phyloP scores from a whole-genome alignment of 495 filamentous ascomycete species.

The Aspergillus taichungensis region DNA sequence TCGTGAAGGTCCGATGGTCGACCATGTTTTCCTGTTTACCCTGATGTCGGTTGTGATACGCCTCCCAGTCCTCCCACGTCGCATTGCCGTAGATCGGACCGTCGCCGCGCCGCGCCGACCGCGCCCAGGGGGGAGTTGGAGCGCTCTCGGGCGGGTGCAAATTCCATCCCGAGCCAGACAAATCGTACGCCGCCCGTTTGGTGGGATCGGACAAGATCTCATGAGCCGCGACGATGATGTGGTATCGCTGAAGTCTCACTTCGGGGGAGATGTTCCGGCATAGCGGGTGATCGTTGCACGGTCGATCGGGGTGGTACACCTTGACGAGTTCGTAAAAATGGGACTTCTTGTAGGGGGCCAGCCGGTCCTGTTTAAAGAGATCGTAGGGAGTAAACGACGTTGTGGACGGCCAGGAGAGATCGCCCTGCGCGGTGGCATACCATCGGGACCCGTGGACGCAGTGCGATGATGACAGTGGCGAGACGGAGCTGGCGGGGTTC shows the following conservation, averaged over 20 bases:
- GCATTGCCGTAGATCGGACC: slow-evolving; percentile 65
- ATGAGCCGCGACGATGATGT: slow-evolving; percentile 76
- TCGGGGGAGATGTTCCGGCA: slow-evolving; percentile 40
- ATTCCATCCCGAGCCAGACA: slow-evolving; percentile 72
- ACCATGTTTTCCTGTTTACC: slow-evolving; percentile 50
- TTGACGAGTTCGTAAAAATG: slow-evolving; percentile 88
- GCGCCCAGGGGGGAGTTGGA: slow-evolving; percentile 8
- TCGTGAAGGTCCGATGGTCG: slow-evolving; percentile 67
- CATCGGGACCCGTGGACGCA: slow-evolving; percentile 3
- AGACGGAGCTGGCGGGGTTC: slow-evolving; percentile 14
- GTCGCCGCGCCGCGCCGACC: slow-evolving; percentile 17
- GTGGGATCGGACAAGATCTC: slow-evolving; percentile 78
- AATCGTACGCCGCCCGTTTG: slow-evolving; percentile 74
- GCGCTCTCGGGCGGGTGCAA: slow-evolving; percentile 21
- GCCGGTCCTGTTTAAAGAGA: slow-evolving; percentile 58
- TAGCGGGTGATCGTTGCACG: slow-evolving; percentile 40
- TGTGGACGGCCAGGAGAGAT: slow-evolving; percentile 29
- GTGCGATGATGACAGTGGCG: slow-evolving; percentile 8
- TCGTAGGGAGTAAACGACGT: slow-evolving; percentile 73
- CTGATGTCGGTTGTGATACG: slow-evolving; percentile 60
- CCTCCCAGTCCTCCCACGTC: slow-evolving; percentile 99
- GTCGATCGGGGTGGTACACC: slow-evolving; percentile 85
- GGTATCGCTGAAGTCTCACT: slow-evolving; percentile 74
- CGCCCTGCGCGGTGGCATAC: slow-evolving; percentile 27
- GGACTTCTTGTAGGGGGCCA: slow-evolving; percentile 66